Conservation (phyloP, 768 basidiomycete species). For the Candolleomyces efflorescens region DNA sequence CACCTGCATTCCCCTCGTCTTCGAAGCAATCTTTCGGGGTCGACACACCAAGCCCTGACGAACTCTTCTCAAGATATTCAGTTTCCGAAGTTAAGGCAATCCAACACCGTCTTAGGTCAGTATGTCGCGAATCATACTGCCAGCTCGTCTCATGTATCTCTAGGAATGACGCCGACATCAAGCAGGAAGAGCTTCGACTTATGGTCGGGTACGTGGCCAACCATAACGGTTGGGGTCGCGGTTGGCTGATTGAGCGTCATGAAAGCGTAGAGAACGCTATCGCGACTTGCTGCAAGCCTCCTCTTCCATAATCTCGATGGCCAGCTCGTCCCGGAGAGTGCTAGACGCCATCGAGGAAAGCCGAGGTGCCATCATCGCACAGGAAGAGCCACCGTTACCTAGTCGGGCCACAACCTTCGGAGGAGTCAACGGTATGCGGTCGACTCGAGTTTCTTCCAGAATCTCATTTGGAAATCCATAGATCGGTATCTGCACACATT, state of each 20-base stretch:
- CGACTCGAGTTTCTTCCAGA: neutral
- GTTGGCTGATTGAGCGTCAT: constrained; percentile 28
- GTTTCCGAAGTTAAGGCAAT: constrained; percentile 64
- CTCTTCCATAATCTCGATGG: constrained; percentile 76
- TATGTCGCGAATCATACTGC: neutral
- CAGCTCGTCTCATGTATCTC: constrained; percentile 6
- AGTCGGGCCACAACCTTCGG: constrained; percentile 34
- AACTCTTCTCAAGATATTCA: constrained; percentile 68
- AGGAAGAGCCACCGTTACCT: constrained; percentile 40
- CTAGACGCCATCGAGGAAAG: constrained; percentile 61
- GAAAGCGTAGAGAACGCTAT: constrained; percentile 83
- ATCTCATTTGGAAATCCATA: constrained; percentile 19
- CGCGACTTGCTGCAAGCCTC: constrained; percentile 85
- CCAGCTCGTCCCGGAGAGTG: constrained; percentile 63
- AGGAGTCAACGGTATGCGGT: constrained; percentile 39
- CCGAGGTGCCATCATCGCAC: constrained; percentile 45
- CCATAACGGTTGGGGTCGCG: constrained; percentile 2
- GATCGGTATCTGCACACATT: constrained; percentile 66
- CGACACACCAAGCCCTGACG: constrained; percentile 55
- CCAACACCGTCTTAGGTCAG: constrained; percentile 66
- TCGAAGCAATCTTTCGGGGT: constrained; percentile 13
- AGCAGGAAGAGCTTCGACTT: constrained; percentile 81
- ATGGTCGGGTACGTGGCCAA: constrained; percentile 83
- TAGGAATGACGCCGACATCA: constrained; percentile 79
- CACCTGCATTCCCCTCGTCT: constrained; percentile 10